Base-by-base conservation (phyloP, 1,284 basidiomycete genomes). In the Puccinia triticina region DNA sequence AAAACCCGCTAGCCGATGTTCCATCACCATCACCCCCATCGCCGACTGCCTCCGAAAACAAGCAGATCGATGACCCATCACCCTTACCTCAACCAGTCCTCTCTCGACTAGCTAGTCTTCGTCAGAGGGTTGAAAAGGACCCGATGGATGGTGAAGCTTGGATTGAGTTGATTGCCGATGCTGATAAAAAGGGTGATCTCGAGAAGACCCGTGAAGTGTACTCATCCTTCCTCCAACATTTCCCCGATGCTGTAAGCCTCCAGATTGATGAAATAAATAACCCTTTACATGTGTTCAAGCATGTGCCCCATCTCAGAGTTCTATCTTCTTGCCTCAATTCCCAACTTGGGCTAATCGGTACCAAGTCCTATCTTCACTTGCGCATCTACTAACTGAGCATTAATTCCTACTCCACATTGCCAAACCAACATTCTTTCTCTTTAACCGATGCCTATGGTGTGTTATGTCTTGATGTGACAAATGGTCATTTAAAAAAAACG, bases 171-270 rank as follows among this genome's bases (percentile, higher is more conserved):
- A 88, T 94, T 82, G 89, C 90, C 46, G 87, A 91, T 71, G 92
- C 92, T 55, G 91, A 92, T 87, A 88, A 89, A 59, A 91, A 90
- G 29, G 91, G 90, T 59, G 91, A 93, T 84, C 89, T 92, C 84
- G 90, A 92, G 67, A 91, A 90, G 85, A 90, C 93, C 83, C 90
- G 92, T 84, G 88, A 90, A 78, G 89, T 91, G 1, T 94, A 93
- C 87, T 92, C 94, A 85, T 91, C 90, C 66, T 89, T 94, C 84
- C 89, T 95, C 82, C 89, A 91, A 84, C 90, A 91, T 77, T 94
- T 92, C 86, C 93, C 93, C 21, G 93, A 93, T 87, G 92, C 91
- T 84, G 92, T 93, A 88, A 88, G 90, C 86, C 50, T 78, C 74
- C 37, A 79, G 55, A 61, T 48, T 83, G 43, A 66, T 75, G 48